Percentiles rank a stretch among this genome's conserved stretches.
These are phyloP conservation scores for Didymella keratinophila DNA, from an alignment of 2,329 filamentous ascomycete species.

Conservation along the genomic window DNA sequence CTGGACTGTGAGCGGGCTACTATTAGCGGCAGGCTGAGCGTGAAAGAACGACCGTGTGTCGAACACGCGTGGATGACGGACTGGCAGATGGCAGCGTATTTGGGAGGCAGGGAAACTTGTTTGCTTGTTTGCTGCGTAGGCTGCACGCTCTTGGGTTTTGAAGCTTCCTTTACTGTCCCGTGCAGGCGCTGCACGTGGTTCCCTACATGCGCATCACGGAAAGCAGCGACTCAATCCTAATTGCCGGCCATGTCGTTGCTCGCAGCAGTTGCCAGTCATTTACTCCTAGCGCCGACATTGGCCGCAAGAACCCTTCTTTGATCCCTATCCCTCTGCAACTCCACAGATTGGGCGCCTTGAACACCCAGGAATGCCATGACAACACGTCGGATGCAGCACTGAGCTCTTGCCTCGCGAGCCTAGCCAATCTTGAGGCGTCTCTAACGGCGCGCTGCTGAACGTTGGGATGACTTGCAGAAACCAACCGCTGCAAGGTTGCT, in stretches of 20 bases:
- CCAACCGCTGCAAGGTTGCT: slow-evolving; percentile 4
- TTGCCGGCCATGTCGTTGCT: slow-evolving; percentile 6
- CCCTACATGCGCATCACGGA: slow-evolving; percentile 14
- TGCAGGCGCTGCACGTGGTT: slow-evolving; percentile 19
- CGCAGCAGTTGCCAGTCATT: slow-evolving; percentile 19
- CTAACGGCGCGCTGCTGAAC: slow-evolving; percentile 10
- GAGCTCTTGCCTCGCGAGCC: slow-evolving; percentile 11
- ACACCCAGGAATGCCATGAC: slow-evolving; percentile 18
- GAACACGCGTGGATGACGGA: slow-evolving; percentile 13
- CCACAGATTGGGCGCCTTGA: slow-evolving; percentile 18
- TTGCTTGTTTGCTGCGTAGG: neutral
- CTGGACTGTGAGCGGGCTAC: slow-evolving; percentile 10
- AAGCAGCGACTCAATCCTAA: slow-evolving; percentile 12
- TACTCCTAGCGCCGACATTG: slow-evolving; percentile 21
- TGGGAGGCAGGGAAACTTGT: neutral
- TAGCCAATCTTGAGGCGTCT: slow-evolving; percentile 7
- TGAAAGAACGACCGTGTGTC: slow-evolving; percentile 18
- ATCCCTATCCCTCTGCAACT: slow-evolving; percentile 10
- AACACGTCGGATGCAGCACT: slow-evolving; percentile 10
- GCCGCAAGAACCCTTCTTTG: slow-evolving; percentile 14
- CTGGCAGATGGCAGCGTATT: slow-evolving; percentile 10
- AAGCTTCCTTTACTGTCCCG: slow-evolving; percentile 1
- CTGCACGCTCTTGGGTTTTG: neutral
- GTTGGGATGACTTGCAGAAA: slow-evolving; percentile 17
- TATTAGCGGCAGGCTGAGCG: slow-evolving; percentile 18